These are phyloP conservation scores for Mariannaea elegans DNA, from an alignment of 2,329 filamentous ascomycete genomes.

Conservation along the genomic window DNA sequence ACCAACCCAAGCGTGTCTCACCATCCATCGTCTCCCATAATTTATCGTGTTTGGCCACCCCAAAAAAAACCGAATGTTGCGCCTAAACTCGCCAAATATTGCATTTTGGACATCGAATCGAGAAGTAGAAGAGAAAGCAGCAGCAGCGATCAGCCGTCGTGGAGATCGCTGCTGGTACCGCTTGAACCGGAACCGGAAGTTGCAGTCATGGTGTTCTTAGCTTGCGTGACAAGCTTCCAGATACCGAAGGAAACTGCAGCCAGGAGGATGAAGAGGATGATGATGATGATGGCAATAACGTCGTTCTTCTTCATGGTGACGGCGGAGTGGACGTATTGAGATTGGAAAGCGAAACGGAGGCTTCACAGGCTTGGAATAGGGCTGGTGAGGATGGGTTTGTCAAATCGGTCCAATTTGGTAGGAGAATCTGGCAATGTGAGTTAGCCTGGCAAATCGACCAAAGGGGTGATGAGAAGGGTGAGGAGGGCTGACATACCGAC, in stretches of 20 bases:
- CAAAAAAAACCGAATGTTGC: background rate
- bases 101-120: slow-evolving; percentile 3
- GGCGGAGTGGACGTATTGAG: slow-evolving; percentile 16
- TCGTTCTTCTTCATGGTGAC: slow-evolving; percentile 70
- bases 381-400: too few species aligned
- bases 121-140: background rate
- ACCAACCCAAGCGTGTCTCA: too few species aligned
- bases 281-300: slow-evolving; percentile 74
- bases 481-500: too few species aligned
- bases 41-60: too few species aligned
- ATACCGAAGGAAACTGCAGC: slow-evolving; percentile 70
- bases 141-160: slow-evolving; percentile 23
- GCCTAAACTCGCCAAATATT: background rate
- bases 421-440: too few species aligned
- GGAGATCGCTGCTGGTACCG: slow-evolving; percentile 37
- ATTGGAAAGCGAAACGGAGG: too few species aligned
- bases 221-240: slow-evolving; percentile 66
- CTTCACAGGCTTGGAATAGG: too few species aligned
- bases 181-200: slow-evolving; percentile 45
- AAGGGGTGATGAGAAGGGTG: too few species aligned
- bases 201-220: slow-evolving; percentile 54
- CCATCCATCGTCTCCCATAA: too few species aligned
- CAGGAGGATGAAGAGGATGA: slow-evolving; percentile 70
- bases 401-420: too few species aligned
- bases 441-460: too few species aligned